A percentile compares a stretch with the other conserved stretches of the same genome.
phyloP scores from a whole-genome alignment of 805 yeast genomes.

The Kuraishia piskuri region DNA sequence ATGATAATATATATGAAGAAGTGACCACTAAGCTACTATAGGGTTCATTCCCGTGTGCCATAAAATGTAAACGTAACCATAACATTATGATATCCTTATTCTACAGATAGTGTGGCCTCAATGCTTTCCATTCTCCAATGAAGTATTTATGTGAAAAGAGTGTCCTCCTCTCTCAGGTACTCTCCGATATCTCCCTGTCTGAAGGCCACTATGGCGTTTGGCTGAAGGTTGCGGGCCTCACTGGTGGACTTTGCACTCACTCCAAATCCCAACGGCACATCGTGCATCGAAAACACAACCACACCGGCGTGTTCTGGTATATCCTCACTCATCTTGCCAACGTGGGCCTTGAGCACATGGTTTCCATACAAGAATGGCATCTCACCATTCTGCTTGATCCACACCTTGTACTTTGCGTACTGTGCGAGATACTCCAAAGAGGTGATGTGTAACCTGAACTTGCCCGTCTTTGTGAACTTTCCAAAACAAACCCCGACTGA shows the following conservation, averaged over 20 bases:
- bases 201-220: slow-evolving; percentile 90
- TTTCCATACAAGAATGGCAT: slow-evolving; percentile 98
- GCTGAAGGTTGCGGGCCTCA: slow-evolving; percentile 82
- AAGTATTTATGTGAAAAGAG: slow-evolving; percentile 76
- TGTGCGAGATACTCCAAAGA: slow-evolving; percentile 74
- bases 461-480: slow-evolving; percentile 95
- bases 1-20: neutral
- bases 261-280: slow-evolving; percentile 92
- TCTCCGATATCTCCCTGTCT: slow-evolving; percentile 98
- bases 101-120: neutral
- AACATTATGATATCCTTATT: neutral
- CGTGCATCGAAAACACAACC: slow-evolving; percentile 83
- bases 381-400: slow-evolving; percentile 97
- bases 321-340: slow-evolving; percentile 95
- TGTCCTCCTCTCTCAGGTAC: slow-evolving; percentile 95
- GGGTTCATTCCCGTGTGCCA: too few species aligned
- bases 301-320: slow-evolving; percentile 98
- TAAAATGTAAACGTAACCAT: neutral
- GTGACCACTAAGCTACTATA: neutral
- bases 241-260: slow-evolving; percentile 86
- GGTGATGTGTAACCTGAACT: slow-evolving; percentile 93
- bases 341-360: slow-evolving; percentile 92
- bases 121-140: neutral
- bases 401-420: slow-evolving; percentile 85
- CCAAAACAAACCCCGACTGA: slow-evolving; percentile 92